Conservation (phyloP, 2,329 filamentous ascomycete genomes). For the Trematosphaeria pertusa region DNA sequence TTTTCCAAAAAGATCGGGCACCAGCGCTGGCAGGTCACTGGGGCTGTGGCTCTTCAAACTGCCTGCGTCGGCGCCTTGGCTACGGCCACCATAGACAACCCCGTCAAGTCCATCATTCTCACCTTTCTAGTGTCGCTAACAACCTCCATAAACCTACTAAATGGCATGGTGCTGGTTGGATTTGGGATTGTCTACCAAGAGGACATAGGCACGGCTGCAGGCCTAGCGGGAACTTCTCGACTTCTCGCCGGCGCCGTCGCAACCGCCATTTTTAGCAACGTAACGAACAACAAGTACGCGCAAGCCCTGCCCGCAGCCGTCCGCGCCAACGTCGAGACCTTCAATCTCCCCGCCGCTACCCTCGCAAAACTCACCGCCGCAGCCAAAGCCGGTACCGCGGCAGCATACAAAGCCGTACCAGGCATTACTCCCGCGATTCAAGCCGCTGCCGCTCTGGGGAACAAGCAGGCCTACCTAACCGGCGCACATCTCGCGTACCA, state of each 20-base stretch:
- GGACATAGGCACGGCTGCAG: conserved; percentile 40
- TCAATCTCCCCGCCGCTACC: conserved; percentile 20
- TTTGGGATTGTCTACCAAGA: conserved; percentile 40
- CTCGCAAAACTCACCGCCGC: conserved; percentile 29
- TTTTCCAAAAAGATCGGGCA: conserved; percentile 38
- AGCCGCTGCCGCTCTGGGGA: conserved; percentile 31
- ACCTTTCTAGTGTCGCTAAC: conserved; percentile 37
- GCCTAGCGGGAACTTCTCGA: conserved; percentile 36
- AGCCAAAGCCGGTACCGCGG: conserved; percentile 30
- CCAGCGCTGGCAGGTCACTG: conserved; percentile 36
- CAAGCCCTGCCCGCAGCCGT: conserved; percentile 20
- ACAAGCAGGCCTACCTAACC: conserved; percentile 37
- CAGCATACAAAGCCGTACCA: conserved; percentile 34
- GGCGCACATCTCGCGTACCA: conserved; percentile 36
- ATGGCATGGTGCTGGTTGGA: conserved; percentile 38
- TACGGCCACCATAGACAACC: conserved; percentile 33
- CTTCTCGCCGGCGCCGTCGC: conserved; percentile 37
- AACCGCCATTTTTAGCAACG: conserved; percentile 36
- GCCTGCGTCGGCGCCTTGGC: conserved; percentile 37
- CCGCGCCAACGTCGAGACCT: conserved; percentile 21
- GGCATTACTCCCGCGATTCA: conserved; percentile 36
- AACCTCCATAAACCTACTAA: conserved; percentile 37
- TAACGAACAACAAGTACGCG: conserved; percentile 39
- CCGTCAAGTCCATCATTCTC: conserved; percentile 31
- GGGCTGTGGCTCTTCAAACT: conserved; percentile 35